phyloP scores from a whole-genome alignment of 2,329 filamentous ascomycete genomes.

The Venturia effusa region DNA sequence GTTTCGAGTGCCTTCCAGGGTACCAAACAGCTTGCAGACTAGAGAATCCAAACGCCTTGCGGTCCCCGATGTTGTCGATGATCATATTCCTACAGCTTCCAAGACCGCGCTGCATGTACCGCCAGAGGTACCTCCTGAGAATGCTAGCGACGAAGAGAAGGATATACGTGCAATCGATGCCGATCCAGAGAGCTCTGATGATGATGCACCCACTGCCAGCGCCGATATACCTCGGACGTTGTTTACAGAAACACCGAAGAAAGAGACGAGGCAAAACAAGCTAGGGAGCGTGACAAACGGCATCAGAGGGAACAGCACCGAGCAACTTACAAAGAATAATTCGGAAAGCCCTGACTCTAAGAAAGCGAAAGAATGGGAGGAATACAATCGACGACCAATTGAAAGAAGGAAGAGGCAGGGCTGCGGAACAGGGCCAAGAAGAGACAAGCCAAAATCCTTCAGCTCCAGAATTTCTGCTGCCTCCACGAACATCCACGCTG shows the following conservation, averaged over 20 bases:
- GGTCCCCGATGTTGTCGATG: not conserved
- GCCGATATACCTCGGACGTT: not conserved
- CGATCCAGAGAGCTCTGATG: slow-evolving; percentile 3
- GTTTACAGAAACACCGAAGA: not conserved
- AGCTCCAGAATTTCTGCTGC: not conserved
- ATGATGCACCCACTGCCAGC: not conserved
- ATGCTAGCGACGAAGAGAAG: not conserved
- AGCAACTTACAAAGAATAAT: not conserved
- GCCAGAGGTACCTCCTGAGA: not conserved
- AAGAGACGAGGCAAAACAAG: not conserved
- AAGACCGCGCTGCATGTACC: not conserved
- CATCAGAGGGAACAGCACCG: not conserved
- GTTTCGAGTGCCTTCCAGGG: not conserved
- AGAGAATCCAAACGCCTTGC: not conserved
- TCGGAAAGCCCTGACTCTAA: not conserved
- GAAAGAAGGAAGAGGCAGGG: not conserved
- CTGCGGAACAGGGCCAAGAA: not conserved
- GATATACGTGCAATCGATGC: not conserved
- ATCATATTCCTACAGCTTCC: not conserved
- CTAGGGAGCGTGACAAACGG: not conserved
- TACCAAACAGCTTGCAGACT: not conserved
- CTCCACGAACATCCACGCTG: not conserved
- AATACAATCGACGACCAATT: not conserved
- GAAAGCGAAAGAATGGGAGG: not conserved
- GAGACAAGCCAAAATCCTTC: not conserved